Evolutionary conservation across 768 basidiomycete genomes (phyloP), one percentile per base, ranked within the genome.

Genomic region (Mycena pura): DNA sequence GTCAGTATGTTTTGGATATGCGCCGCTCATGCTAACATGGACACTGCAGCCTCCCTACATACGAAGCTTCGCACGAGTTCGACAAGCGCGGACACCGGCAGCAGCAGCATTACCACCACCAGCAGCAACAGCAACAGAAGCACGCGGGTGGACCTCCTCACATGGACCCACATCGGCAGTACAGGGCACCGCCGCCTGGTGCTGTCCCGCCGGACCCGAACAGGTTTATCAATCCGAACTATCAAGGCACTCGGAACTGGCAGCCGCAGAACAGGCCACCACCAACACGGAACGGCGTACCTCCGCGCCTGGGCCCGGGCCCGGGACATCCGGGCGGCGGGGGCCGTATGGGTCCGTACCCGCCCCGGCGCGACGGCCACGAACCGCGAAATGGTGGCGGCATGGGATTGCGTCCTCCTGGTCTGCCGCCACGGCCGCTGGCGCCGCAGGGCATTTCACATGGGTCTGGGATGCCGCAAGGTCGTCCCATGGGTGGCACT

Each of bases 61-160:
- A 93, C 64, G 91, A 93, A 73, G 84, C 91, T 1, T 93, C 91
- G 1, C 91, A 93, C 63, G 91, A 93, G 70, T 91, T 90, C 39
- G 90, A 91, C 73, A 90, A 86, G 68, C 86, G 89, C 27, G 86
- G 86, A 3, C 86, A 89, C 21, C 81, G 88, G 36, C 75, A 73
- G 24, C 73, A 74, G 51, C 78, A 77, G 41, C 67, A 54, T 39
- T 63, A 45, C 27, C 61, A 63, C 2, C 62, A 63, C 0, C 61
- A 62, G 1, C 61, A 57, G 24, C 61, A 62, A 15, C 54, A 57
- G 13, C 47, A 55, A 8, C 47, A 74, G 49, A 77, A 77, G n/a
- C 65, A 46, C 22, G 43, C 10, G 9, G 17, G 17, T 6, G 32
- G 36, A 28, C 47, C 46, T 17, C 32, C 41, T 8, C 43, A 53